Evolutionary conservation across 176 grass and related monocot genomes (phyloP).

Genomic region (Eragrostis nindensis): DNA sequence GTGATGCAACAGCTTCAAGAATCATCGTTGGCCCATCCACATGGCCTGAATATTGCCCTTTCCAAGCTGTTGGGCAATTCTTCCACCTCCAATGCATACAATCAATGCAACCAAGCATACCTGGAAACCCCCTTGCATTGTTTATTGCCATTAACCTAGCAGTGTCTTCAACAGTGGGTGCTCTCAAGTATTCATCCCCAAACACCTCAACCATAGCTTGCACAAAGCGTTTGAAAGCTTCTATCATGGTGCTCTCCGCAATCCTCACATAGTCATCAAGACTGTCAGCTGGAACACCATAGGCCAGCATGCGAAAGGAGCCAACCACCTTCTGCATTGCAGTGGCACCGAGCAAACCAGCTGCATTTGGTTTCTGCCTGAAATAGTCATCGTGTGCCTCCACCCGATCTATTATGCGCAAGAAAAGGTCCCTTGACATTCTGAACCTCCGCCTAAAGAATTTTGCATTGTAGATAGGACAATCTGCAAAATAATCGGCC

Average conservation of each 20-base stretch:
- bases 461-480: background rate
- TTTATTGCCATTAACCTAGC: background rate
- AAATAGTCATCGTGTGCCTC: too few species aligned
- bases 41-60: too few species aligned
- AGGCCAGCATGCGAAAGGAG: background rate
- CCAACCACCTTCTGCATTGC: conserved; percentile 2
- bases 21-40: background rate
- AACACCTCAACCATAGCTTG: too few species aligned
- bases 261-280: too few species aligned
- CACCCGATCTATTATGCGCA: background rate
- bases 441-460: conserved; percentile 1
- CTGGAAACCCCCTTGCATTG: background rate
- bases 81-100: too few species aligned
- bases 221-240: too few species aligned
- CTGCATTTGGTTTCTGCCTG: background rate
- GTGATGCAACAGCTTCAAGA: background rate
- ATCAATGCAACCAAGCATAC: too few species aligned
- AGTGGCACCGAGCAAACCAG: background rate
- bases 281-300: too few species aligned
- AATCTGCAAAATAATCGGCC: background rate
- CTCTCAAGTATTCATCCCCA: too few species aligned
- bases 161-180: background rate
- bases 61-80: too few species aligned
- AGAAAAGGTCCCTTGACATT: background rate
- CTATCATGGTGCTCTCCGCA: too few species aligned